Conservation (phyloP, 2,329 filamentous ascomycete genomes). For the Ophiostoma populinum region DNA sequence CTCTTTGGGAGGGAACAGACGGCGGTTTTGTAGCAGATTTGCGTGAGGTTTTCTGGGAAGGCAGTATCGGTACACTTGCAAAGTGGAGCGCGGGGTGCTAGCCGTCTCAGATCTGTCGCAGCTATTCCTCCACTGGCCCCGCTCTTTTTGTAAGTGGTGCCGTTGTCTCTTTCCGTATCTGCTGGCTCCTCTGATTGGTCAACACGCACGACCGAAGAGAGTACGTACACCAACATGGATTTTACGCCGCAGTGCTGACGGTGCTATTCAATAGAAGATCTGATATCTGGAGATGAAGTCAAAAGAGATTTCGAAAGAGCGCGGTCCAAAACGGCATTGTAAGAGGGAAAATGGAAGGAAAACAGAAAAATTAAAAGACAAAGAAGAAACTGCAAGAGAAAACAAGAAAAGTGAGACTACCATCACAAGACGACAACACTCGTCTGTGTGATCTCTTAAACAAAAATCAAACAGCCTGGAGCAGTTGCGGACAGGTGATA, state of each 20-base stretch:
- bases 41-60: background rate
- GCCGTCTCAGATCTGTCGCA: conserved; percentile 20
- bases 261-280: background rate
- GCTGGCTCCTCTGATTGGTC: background rate
- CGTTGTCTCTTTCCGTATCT: background rate
- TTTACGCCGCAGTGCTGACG: background rate
- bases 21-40: background rate
- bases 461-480: conserved; percentile 13
- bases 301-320: background rate
- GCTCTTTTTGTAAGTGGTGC: background rate
- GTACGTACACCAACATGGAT: no score
- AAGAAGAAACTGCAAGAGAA: background rate
- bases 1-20: background rate
- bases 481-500: conserved; percentile 14
- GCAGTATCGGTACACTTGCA: conserved; percentile 1
- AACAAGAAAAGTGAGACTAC: background rate
- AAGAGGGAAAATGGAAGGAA: background rate
- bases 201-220: no score
- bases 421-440: background rate
- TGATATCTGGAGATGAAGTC: background rate
- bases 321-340: background rate
- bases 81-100: conserved; percentile 5
- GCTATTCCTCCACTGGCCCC: conserved; percentile 10
- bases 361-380: background rate
- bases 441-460: conserved; percentile 8